Evolutionary conservation across 805 yeast species (phyloP), one percentile per base, ranked within the genome.

Genomic region (Candida sonorensis): DNA sequence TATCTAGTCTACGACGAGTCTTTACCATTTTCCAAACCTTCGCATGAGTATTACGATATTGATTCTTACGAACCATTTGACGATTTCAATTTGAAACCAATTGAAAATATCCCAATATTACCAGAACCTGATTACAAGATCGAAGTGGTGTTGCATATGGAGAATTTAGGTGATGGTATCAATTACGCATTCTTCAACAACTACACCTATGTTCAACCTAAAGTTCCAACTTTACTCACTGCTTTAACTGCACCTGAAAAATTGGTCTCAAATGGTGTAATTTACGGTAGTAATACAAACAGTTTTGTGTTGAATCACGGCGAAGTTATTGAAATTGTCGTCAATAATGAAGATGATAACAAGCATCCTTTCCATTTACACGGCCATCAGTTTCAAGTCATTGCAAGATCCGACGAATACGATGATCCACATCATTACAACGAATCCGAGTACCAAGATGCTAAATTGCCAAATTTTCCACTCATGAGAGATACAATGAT

Each of bases 281-380:
- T 88, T 31, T 90, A 82, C 50, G 90, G 94, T 29, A 66, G 80
- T 13, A 78, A 77, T 48, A 76, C 81, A 34, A 78, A 78, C 50
- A 61, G 82, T 0, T 69, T 67, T 45, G 67, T 85, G 2, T 59
- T 86, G 15, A 71, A 73, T 35, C 51, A 64, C 5, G 73, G 72
- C 31, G 84, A 80, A 30, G 69, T 78, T 24, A 67, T 88, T 29
- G 95, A 87, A 46, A 59, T 87, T 27, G 81, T 85, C 1, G 53
- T 87, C 27, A 81, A 85, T 52, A 88, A 87, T 51, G 67, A 66
- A 48, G 96, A 87, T 54, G 77, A 90, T 8, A 95, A 95, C 49
- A 81, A 72, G 47, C 97, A 90, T 64, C 97, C 97, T 11, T 87
- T 88, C 88, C 97, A 88, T 64, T 63, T 88, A 53, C 97, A 88